A percentile compares a stretch with the other conserved stretches of the same genome.
phyloP scores from a whole-genome alignment of 352 stramenopile species.

The Globisporangium lucens region DNA sequence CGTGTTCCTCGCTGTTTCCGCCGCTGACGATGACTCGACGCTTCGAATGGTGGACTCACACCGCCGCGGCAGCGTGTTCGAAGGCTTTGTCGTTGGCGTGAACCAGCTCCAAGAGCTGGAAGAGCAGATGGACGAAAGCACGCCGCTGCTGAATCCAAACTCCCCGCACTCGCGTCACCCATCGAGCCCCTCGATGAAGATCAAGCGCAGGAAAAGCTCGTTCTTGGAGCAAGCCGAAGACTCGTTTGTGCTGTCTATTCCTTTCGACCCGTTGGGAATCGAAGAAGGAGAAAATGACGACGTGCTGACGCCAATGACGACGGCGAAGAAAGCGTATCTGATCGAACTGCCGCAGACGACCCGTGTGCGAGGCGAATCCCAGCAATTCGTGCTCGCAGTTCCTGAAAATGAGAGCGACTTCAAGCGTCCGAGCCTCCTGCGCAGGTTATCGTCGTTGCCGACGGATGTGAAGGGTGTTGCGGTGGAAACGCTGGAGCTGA shows the following conservation, averaged over 20 bases:
- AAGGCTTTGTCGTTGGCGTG: constrained; percentile 82
- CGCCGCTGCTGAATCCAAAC: constrained; percentile 45
- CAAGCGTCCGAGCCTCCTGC: constrained; percentile 53
- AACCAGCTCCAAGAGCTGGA: constrained; percentile 63
- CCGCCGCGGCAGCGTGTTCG: constrained; percentile 54
- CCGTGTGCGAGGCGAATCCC: constrained; percentile 28
- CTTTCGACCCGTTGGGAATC: constrained; percentile 47
- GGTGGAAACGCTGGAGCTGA: constrained; percentile 68
- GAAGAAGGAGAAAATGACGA: constrained; percentile 17
- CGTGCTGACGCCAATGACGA: constrained; percentile 30
- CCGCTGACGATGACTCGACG: constrained; percentile 71
- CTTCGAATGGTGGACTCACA: constrained; percentile 63
- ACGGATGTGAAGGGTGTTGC: constrained; percentile 71
- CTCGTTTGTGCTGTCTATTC: constrained; percentile 80
- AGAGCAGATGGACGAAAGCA: constrained; percentile 41
- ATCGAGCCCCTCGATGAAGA: constrained; percentile 33
- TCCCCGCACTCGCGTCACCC: constrained; percentile 22
- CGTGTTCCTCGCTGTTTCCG: constrained; percentile 74
- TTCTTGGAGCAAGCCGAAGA: constrained; percentile 70
- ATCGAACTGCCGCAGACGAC: constrained; percentile 64
- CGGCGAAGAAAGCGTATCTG: constrained; percentile 65
- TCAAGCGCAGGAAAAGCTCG: constrained; percentile 64
- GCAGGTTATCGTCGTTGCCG: constrained; percentile 56
- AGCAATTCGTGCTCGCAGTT: constrained; percentile 79
- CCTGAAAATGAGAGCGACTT: constrained; percentile 53